Percentiles rank a stretch among this genome's conserved stretches.
These are phyloP conservation scores for Albifimbria verrucaria DNA, from an alignment of 2,329 filamentous ascomycete genomes.

Conservation along the genomic window DNA sequence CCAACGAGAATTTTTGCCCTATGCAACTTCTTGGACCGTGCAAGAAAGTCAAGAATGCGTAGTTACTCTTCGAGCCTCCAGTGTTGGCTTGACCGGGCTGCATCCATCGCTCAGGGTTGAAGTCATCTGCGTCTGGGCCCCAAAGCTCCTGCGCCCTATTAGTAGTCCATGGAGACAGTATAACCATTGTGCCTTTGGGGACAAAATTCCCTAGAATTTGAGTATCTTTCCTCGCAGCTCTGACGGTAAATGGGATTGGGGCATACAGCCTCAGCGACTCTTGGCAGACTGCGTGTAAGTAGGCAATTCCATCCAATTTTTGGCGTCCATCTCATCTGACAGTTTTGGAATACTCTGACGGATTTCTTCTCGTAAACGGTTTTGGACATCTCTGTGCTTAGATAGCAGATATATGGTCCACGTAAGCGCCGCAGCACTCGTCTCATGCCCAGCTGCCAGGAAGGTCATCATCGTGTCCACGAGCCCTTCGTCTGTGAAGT, in stretches of 20 bases:
- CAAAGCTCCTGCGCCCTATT: constrained; percentile 28
- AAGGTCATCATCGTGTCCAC: not conserved
- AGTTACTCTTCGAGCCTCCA: constrained; percentile 67
- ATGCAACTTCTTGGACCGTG: constrained; percentile 43
- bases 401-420: constrained; percentile 39
- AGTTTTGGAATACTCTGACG: constrained; percentile 27
- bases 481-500: constrained; percentile 17
- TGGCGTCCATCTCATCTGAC: constrained; percentile 17
- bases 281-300: constrained; percentile 39
- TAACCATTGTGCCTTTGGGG: constrained; percentile 31
- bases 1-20: constrained; percentile 17
- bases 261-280: constrained; percentile 40
- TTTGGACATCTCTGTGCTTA: constrained; percentile 31
- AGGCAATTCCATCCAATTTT: constrained; percentile 32
- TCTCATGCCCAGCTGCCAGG: constrained; percentile 35
- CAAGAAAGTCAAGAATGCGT: constrained; percentile 72
- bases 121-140: constrained; percentile 31
- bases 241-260: constrained; percentile 29
- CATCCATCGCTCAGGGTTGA: constrained; percentile 36
- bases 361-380: constrained; percentile 35
- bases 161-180: constrained; percentile 26
- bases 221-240: constrained; percentile 27
- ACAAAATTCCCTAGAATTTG: constrained; percentile 28
- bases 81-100: constrained; percentile 33
- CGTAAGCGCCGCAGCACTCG: constrained; percentile 36